phyloP scores from a whole-genome alignment of 2,329 filamentous ascomycete species.

The Hypocrella siamensis region DNA sequence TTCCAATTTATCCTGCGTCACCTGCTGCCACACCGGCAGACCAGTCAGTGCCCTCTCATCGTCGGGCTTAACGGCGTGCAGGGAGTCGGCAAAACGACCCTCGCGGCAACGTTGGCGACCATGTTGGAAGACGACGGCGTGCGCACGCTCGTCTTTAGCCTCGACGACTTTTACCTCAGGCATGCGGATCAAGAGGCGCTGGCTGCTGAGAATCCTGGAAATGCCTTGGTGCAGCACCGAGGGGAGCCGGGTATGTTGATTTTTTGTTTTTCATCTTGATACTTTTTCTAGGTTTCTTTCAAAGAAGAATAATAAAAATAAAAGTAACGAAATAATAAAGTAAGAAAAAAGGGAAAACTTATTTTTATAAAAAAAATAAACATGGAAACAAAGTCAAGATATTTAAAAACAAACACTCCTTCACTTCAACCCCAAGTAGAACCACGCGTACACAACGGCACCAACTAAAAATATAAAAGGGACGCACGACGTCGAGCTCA shows the following conservation, averaged over 20 bases:
- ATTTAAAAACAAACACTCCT: neutral
- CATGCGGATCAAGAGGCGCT: constrained; percentile 53
- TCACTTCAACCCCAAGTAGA: neutral
- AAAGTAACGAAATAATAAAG: no score
- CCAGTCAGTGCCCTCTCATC: constrained; percentile 45
- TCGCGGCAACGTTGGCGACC: constrained; percentile 52
- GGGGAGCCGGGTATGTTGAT: constrained; percentile 66
- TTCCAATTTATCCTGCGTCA: no score
- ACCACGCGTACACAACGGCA: neutral
- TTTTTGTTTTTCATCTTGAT: no score
- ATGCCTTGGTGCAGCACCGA: constrained; percentile 63
- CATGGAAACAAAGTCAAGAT: neutral
- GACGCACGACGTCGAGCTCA: constrained; percentile 61
- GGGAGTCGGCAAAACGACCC: constrained; percentile 82
- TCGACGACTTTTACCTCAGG: constrained; percentile 80
- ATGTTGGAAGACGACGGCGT: constrained; percentile 41
- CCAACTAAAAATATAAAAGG: constrained; percentile 11
- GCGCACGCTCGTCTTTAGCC: constrained; percentile 58
- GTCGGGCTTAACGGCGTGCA: constrained; percentile 85
- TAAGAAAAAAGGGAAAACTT: no score
- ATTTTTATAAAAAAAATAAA: no score
- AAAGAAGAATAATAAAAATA: no score
- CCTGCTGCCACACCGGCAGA: no score
- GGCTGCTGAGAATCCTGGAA: constrained; percentile 47
- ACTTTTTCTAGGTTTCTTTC: no score